These are phyloP conservation scores for Wickerhamomyces xylosicus DNA, from an alignment of 805 yeast genomes.

Conservation along the genomic window DNA sequence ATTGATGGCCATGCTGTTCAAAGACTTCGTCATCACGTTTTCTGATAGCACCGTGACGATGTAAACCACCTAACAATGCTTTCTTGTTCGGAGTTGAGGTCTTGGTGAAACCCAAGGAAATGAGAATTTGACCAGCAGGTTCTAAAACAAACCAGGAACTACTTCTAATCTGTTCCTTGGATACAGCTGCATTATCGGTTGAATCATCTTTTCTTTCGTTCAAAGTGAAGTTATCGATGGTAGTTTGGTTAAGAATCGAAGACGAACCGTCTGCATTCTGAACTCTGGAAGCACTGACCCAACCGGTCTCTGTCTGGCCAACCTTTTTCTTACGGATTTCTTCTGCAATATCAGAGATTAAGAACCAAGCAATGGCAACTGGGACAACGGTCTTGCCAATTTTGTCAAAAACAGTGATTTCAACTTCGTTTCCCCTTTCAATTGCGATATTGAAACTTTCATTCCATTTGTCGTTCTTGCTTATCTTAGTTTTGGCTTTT, in stretches of 20 bases:
- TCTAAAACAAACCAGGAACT: slow-evolving; percentile 87
- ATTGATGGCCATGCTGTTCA: slow-evolving; percentile 95
- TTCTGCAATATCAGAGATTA: slow-evolving; percentile 86
- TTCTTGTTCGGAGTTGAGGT: slow-evolving; percentile 38
- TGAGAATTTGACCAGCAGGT: slow-evolving; percentile 84
- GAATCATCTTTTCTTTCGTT: slow-evolving; percentile 6
- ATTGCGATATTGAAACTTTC: slow-evolving; percentile 76
- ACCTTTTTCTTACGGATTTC: slow-evolving; percentile 88
- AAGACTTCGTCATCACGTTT: slow-evolving; percentile 81
- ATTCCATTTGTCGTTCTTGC: slow-evolving; percentile 72
- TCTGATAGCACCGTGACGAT: slow-evolving; percentile 97
- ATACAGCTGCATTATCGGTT: slow-evolving; percentile 1
- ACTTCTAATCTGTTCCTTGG: slow-evolving; percentile 30
- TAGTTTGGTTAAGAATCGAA: slow-evolving; percentile 9
- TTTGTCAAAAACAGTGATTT: slow-evolving; percentile 78
- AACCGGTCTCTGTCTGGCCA: slow-evolving; percentile 69
- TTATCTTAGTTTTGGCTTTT: slow-evolving; percentile 61
- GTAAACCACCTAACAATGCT: slow-evolving; percentile 48
- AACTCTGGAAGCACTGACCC: slow-evolving; percentile 75
- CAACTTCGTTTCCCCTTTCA: slow-evolving; percentile 88
- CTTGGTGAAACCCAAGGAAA: slow-evolving; percentile 74
- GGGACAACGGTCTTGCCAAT: slow-evolving; percentile 60
- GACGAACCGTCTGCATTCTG: slow-evolving; percentile 10
- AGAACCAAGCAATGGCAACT: slow-evolving; percentile 87
- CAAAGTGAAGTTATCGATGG: slow-evolving; percentile 16